Base-by-base conservation (phyloP, 2,329 filamentous ascomycete species). In the Alternaria rosae region DNA sequence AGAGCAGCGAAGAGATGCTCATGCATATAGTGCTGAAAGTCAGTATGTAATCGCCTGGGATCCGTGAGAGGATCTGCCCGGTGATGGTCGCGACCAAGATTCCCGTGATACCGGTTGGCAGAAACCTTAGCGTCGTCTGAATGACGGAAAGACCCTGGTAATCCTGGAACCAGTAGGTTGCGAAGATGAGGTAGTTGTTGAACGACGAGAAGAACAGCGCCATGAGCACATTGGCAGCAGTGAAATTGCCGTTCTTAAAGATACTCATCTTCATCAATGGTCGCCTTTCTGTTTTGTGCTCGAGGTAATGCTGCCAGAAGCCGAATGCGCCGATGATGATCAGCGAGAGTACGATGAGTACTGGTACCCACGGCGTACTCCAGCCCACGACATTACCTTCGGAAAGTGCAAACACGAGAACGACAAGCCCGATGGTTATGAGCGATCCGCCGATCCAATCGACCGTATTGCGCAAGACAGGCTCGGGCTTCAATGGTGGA, bases 311-410 rank as follows among this genome's bases (percentile, higher is more conserved):
- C 72, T 91, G 88, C 88, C 89, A 91, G 48, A 83, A 76, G 26
- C 85, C 83, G 68, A 91, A 90, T 2, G 81, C 76, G 4, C 76
- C 80, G 4, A 91, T 79, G 13, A 91, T 79, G 6, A 88, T 63
- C 10, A 90, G 15, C 0, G 88, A 85, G 5, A 89, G 77, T 3
- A 87, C 85, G 35, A 91, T 86, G 15, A 91, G 77, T 2, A 82
- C 80, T 0, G 86, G 84, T 6, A 91, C 83, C 85, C 88, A 91
- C 0, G 88, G 83, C 0, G 85, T 87, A 8, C 78, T 75, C 90
- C 90, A 92, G 6, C 90, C 89, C 2, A 89, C 86, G 0, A 90
- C 86, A 66, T 91, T 91, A 20, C 89, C 90, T 71, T 92, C 86
- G 0, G 89, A 90, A 26, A 92, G 80, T 0, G 88, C 87, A 61